phyloP scores from a whole-genome alignment of 2,329 filamentous ascomycete species.

The Xylariales sp. region DNA sequence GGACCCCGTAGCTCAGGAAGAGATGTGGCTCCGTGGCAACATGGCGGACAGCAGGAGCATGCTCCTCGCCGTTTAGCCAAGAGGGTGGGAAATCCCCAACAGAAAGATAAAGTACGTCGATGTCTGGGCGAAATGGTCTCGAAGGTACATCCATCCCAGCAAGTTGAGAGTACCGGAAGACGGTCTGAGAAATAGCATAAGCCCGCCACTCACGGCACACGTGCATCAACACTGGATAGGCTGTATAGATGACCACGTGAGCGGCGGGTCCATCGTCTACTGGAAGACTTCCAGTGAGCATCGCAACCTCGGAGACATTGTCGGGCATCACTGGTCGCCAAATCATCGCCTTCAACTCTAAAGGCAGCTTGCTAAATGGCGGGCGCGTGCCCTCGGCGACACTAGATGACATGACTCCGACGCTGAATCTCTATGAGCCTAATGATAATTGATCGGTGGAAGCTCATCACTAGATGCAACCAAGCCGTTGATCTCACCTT shows the following conservation, averaged over 20 bases:
- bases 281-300: neutral
- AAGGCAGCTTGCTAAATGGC: conserved; percentile 1
- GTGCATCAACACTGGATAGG: conserved; percentile 16
- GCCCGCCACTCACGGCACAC: conserved; percentile 16
- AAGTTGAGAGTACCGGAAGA: conserved; percentile 14
- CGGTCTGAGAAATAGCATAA: conserved; percentile 7
- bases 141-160: conserved; percentile 15
- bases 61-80: neutral
- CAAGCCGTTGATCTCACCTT: too few species aligned
- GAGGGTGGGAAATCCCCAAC: neutral
- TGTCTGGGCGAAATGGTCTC: conserved; percentile 15
- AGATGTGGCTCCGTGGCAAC: conserved; percentile 4
- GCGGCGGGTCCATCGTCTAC: neutral
- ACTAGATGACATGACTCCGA: neutral
- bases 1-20: conserved; percentile 3
- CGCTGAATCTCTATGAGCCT: conserved; percentile 3
- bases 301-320: conserved; percentile 2
- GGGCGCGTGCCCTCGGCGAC: neutral
- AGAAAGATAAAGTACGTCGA: conserved; percentile 15
- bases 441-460: neutral
- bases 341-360: conserved; percentile 3
- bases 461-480: neutral
- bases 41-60: neutral
- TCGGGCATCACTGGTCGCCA: conserved; percentile 4
- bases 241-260: conserved; percentile 15